These are phyloP conservation scores for Syncephalastrum monosporum DNA, from an alignment of 371 early-diverging fungal species.

Conservation along the genomic window DNA sequence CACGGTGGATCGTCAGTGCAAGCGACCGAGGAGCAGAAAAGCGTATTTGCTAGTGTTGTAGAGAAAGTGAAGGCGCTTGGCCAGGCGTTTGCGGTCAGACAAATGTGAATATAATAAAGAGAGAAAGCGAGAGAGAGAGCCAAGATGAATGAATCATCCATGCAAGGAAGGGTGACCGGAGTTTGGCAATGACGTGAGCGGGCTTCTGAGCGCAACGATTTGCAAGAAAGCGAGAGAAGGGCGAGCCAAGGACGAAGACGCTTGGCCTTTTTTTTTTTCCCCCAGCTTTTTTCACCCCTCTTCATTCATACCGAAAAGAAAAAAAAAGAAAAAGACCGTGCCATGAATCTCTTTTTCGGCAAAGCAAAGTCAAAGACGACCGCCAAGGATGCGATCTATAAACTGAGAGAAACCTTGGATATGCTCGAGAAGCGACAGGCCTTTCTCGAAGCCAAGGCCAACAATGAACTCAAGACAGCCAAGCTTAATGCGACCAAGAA, in stretches of 20 bases:
- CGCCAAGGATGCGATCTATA: slow-evolving; percentile 94
- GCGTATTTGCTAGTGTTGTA: slow-evolving; percentile 32
- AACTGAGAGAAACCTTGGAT: slow-evolving; percentile 85
- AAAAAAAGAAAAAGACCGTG: slow-evolving; percentile 5
- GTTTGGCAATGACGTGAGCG: too few species aligned
- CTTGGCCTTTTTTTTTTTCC: background rate
- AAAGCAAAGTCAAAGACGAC: slow-evolving; percentile 75
- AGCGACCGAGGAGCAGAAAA: slow-evolving; percentile 37
- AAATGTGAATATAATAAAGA: too few species aligned
- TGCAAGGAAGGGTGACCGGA: too few species aligned
- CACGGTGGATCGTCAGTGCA: slow-evolving; percentile 20
- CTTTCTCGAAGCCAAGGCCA: slow-evolving; percentile 84
- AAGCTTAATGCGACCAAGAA: slow-evolving; percentile 92
- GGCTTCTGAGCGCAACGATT: background rate
- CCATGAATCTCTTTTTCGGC: slow-evolving; percentile 87
- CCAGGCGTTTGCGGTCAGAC: too few species aligned
- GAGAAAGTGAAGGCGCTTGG: background rate
- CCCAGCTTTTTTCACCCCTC: background rate
- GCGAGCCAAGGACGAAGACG: slow-evolving; percentile 3
- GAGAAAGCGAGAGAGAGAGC: too few species aligned
- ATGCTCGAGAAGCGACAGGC: slow-evolving; percentile 95
- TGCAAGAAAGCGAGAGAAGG: slow-evolving; percentile 5
- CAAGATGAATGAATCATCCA: too few species aligned
- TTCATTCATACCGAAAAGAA: background rate
- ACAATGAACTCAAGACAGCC: slow-evolving; percentile 86